Evolutionary conservation across 257 asterid genomes (phyloP).

Genomic region (Oldenlandia corymbosa): DNA sequence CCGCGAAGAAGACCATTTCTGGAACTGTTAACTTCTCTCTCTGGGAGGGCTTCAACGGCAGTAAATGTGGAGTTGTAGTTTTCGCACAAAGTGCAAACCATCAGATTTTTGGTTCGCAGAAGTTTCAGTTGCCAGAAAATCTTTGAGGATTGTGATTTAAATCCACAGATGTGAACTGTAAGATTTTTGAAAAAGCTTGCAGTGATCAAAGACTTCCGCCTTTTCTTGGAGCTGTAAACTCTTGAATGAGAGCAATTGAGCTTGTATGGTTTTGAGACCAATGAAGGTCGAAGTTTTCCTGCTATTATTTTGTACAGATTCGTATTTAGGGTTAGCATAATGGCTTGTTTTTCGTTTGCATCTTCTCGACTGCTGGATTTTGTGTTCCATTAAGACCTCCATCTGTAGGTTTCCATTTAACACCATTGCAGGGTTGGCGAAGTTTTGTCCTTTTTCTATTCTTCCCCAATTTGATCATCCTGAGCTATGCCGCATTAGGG

Average conservation of each 20-base stretch:
- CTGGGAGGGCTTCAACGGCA: conserved; percentile 65
- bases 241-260: too few relatives aligned
- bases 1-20: conserved; percentile 47
- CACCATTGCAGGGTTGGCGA: too few relatives aligned
- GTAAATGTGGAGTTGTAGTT: conserved; percentile 61
- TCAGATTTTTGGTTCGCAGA: conserved; percentile 71
- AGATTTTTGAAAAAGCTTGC: not conserved
- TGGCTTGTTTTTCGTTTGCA: not conserved
- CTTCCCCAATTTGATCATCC: too few relatives aligned
- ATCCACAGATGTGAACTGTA: not conserved
- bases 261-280: conserved; percentile 4
- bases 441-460: too few relatives aligned
- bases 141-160: conserved; percentile 18
- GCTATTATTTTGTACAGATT: conserved; percentile 1
- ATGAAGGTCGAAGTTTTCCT: conserved; percentile 8
- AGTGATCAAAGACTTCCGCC: not conserved
- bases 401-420: too few relatives aligned
- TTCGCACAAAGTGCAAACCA: conserved; percentile 50
- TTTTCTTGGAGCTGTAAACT: not conserved
- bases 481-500: too few relatives aligned
- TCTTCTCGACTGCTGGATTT: not conserved
- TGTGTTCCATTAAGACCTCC: not conserved
- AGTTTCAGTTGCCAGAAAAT: conserved; percentile 51
- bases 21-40: conserved; percentile 50
- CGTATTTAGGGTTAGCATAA: conserved; percentile 7